Percentiles rank a stretch among this genome's conserved stretches.
phyloP scores from a whole-genome alignment of 345 rosid species.

The Diplotaxis tenuifolia region DNA sequence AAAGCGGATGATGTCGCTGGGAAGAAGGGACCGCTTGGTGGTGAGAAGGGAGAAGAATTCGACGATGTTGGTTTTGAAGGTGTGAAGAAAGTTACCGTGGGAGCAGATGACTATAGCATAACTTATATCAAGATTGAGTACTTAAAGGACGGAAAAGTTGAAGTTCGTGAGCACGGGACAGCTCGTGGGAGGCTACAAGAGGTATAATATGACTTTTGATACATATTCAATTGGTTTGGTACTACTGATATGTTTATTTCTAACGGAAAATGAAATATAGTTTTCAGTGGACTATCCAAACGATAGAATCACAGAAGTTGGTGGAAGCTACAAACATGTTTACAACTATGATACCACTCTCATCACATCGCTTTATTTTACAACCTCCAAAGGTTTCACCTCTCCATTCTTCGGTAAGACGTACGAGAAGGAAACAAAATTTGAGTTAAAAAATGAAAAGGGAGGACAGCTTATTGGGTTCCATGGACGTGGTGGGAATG shows the following conservation, averaged over 20 bases:
- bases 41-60: not conserved
- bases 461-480: slow-evolving; percentile 2
- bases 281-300: not conserved
- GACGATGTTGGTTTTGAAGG: not conserved
- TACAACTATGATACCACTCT: not conserved
- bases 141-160: not conserved
- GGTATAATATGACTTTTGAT: too few species aligned
- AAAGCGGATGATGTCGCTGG: not conserved
- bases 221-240: too few species aligned
- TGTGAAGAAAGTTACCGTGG: not conserved
- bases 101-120: not conserved
- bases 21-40: not conserved
- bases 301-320: not conserved
- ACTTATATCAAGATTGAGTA: not conserved
- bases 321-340: slow-evolving; percentile 2
- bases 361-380: not conserved
- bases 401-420: not conserved
- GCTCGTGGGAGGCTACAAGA: not conserved
- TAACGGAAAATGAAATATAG: not conserved
- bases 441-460: not conserved
- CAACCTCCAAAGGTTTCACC: not conserved
- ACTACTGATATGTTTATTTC: too few species aligned
- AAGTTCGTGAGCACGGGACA: not conserved
- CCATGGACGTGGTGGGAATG: slow-evolving; percentile 4
- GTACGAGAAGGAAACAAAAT: not conserved